Conservation (phyloP, 2,329 filamentous ascomycete genomes). For the Cladosporium sphaerospermum region DNA sequence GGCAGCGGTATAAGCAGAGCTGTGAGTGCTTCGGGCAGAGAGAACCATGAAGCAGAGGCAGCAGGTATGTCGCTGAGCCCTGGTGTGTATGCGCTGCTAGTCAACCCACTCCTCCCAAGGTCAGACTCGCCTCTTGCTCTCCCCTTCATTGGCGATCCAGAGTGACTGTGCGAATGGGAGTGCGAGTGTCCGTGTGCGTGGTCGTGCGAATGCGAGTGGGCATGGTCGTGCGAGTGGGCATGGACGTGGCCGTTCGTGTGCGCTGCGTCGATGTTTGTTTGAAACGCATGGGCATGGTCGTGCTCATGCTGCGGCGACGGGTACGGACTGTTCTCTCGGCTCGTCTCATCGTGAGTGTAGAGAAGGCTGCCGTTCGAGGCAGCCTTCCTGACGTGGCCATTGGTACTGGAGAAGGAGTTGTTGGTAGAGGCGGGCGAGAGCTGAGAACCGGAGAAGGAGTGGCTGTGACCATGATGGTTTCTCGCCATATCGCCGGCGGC, state of each 20-base stretch:
- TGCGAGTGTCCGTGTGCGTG: conserved; percentile 17
- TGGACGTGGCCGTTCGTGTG: conserved; percentile 16
- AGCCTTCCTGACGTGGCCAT: conserved; percentile 16
- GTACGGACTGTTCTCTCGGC: conserved; percentile 24
- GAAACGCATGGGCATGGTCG: conserved; percentile 14
- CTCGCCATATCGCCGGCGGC: conserved; percentile 16
- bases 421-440: conserved; percentile 15
- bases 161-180: conserved; percentile 23
- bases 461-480: conserved; percentile 28
- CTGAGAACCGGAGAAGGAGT: conserved; percentile 17
- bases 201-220: conserved; percentile 22
- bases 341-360: conserved; percentile 25
- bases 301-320: conserved; percentile 18
- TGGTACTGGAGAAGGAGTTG: conserved; percentile 16
- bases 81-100: conserved; percentile 17
- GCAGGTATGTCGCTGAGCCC: conserved; percentile 16
- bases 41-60: conserved; percentile 24
- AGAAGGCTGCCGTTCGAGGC: conserved; percentile 20
- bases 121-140: conserved; percentile 42
- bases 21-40: conserved; percentile 43
- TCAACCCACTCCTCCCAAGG: conserved; percentile 31
- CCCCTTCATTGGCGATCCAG: conserved; percentile 26
- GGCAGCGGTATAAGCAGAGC: conserved; percentile 46
- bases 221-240: conserved; percentile 13
- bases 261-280: conserved; percentile 20